These are phyloP conservation scores for Lachancea sp. DNA, from an alignment of 805 yeast species.

Conservation along the genomic window DNA sequence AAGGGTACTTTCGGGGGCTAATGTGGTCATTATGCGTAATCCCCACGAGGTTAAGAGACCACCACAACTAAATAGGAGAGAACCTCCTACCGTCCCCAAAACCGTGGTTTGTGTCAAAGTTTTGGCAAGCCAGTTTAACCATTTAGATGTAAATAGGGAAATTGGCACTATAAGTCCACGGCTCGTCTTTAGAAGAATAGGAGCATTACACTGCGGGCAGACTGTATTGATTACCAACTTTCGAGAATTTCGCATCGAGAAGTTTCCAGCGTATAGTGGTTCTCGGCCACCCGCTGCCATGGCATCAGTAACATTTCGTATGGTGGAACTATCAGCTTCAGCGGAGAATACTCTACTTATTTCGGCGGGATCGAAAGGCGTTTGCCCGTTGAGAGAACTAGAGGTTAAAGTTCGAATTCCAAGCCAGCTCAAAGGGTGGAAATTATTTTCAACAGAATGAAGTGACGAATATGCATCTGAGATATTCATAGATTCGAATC, in stretches of 20 bases:
- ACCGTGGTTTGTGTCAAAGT: constrained; percentile 6
- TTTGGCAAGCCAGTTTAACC: constrained; percentile 5
- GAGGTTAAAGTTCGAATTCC: background rate
- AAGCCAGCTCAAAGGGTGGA: constrained; percentile 4
- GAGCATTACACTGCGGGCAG: constrained; percentile 32
- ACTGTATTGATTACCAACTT: constrained; percentile 16
- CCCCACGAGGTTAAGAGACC: constrained; percentile 8
- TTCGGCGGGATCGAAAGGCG: constrained; percentile 5
- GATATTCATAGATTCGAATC: constrained; percentile 8
- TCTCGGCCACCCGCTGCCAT: constrained; percentile 9
- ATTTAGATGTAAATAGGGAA: constrained; percentile 14
- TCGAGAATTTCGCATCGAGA: constrained; percentile 1
- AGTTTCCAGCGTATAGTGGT: background rate
- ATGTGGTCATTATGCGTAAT: constrained; percentile 5
- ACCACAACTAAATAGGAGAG: constrained; percentile 6
- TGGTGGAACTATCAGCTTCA: background rate
- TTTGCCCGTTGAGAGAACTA: background rate
- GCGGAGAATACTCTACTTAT: constrained; percentile 5
- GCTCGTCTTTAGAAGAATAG: constrained; percentile 16
- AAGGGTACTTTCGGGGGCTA: constrained; percentile 10
- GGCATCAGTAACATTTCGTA: constrained; percentile 5
- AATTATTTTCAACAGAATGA: background rate
- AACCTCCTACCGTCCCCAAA: constrained; percentile 5
- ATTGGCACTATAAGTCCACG: constrained; percentile 8
- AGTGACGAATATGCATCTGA: constrained; percentile 6